Evolutionary conservation across 176 grass and related monocot genomes (phyloP).

Genomic region (Saccharum officinarum): DNA sequence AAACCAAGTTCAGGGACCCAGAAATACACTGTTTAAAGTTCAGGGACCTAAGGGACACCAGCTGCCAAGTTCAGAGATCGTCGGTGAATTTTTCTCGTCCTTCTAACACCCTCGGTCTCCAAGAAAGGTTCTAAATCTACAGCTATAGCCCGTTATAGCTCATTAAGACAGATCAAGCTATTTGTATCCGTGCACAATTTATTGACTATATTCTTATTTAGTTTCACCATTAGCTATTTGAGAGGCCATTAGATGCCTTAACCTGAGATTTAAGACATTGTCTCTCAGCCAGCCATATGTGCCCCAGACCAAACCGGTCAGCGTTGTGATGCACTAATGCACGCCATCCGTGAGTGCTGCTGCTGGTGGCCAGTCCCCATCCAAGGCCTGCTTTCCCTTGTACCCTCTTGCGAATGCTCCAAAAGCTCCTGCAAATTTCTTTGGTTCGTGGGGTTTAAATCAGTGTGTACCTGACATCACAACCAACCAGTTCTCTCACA

Average conservation of each 20-base stretch:
- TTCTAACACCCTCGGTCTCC: too few relatives aligned
- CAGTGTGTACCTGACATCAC: conserved; percentile 20
- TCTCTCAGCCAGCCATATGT: background rate
- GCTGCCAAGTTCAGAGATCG: too few relatives aligned
- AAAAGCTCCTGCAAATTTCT: background rate
- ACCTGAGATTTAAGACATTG: background rate
- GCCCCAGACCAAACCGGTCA: background rate
- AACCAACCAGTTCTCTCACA: conserved; percentile 18
- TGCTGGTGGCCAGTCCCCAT: conserved; percentile 61
- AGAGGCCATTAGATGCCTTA: background rate
- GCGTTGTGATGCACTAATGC: background rate
- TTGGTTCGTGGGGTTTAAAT: conserved; percentile 1
- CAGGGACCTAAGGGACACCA: too few relatives aligned
- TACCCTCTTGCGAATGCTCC: conserved; percentile 37
- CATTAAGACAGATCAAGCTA: too few relatives aligned
- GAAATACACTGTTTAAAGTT: too few relatives aligned
- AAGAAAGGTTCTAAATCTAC: background rate
- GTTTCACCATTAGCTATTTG: background rate
- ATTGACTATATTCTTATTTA: background rate
- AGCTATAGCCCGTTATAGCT: background rate
- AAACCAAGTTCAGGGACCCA: too few relatives aligned
- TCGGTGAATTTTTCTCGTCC: too few relatives aligned
- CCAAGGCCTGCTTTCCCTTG: conserved; percentile 42
- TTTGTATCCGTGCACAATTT: too few relatives aligned
- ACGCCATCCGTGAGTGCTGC: conserved; percentile 15